Conservation (phyloP, 805 yeast genomes). For the Nakazawaea populi region DNA sequence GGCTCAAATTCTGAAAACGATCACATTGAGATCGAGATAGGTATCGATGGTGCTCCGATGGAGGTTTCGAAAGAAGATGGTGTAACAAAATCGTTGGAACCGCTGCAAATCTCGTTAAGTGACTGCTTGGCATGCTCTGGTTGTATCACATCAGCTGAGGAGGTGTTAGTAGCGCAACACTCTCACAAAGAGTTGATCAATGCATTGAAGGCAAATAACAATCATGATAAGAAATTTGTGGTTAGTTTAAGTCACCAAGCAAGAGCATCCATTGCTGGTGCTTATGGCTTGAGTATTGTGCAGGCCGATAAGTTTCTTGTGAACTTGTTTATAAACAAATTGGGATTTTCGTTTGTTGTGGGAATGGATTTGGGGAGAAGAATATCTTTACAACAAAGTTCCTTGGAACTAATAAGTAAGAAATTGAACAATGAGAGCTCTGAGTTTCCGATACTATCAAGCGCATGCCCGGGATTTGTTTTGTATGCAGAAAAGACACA, state of each 20-base stretch:
- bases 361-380: conserved; percentile 83
- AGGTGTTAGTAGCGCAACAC: conserved; percentile 84
- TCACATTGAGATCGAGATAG: conserved; percentile 40
- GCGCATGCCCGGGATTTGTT: conserved; percentile 95
- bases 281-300: conserved; percentile 46
- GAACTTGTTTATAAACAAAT: conserved; percentile 47
- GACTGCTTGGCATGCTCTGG: conserved; percentile 98
- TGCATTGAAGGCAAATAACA: conserved; percentile 34
- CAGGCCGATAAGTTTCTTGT: conserved; percentile 58
- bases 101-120: conserved; percentile 83
- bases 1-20: conserved; percentile 21
- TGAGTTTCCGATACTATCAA: conserved; percentile 50
- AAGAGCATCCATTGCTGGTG: conserved; percentile 74
- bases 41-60: conserved; percentile 50
- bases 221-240: conserved; percentile 42
- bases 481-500: conserved; percentile 94
- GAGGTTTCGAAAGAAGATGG: conserved; percentile 66
- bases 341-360: conserved; percentile 70
- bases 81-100: conserved; percentile 43
- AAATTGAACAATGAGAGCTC: conserved; percentile 7
- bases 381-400: conserved; percentile 47
- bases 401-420: conserved; percentile 29
- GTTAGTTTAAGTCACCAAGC: conserved; percentile 84
- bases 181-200: conserved; percentile 74
- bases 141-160: conserved; percentile 97